Conservation (phyloP, 306 rosid genomes). For the Malus sylvestris region DNA sequence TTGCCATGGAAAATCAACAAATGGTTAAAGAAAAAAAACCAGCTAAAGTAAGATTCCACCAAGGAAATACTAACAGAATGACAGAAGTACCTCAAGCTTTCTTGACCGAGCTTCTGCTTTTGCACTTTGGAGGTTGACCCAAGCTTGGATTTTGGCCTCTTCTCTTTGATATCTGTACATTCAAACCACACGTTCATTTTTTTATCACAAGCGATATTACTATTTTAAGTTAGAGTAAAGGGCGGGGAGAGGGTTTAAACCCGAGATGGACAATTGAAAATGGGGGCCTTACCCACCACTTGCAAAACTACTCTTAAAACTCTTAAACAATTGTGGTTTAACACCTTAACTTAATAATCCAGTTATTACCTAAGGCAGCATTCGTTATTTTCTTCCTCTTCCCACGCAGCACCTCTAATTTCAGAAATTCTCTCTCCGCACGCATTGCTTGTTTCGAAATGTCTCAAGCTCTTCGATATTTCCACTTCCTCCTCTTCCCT, state of each 20-base stretch:
- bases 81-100: constrained; percentile 79
- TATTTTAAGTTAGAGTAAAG: no score
- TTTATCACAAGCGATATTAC: no score
- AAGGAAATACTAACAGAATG: neutral
- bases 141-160: constrained; percentile 94
- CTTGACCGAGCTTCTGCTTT: constrained; percentile 96
- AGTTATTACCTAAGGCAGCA: constrained; percentile 75
- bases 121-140: constrained; percentile 95
- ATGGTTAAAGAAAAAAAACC: neutral
- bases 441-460: constrained; percentile 43
- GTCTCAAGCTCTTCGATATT: constrained; percentile 89
- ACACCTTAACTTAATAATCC: neutral
- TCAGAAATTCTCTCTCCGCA: constrained; percentile 53
- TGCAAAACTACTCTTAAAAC: no score
- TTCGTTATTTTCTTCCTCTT: constrained; percentile 75
- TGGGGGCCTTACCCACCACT: no score
- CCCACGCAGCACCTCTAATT: constrained; percentile 72
- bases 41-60: neutral
- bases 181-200: neutral
- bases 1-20: neutral
- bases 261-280: neutral
- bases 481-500: constrained; percentile 95
- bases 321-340: neutral
- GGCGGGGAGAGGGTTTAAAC: neutral
- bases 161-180: constrained; percentile 81